Base-by-base conservation (phyloP, 495 filamentous ascomycete genomes). In the Articulospora tetracladia region DNA sequence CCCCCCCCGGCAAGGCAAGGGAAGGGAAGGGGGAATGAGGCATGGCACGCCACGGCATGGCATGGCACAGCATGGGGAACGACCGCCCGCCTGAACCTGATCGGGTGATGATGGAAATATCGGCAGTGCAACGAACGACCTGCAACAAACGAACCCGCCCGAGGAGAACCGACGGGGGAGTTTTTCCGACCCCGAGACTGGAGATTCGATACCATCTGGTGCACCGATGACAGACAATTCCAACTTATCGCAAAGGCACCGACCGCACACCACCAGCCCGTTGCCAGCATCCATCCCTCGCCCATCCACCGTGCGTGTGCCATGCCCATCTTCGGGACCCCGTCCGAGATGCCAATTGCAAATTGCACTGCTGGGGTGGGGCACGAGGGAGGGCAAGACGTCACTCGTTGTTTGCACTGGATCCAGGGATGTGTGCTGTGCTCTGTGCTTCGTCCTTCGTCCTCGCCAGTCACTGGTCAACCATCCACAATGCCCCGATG, bases 361-460 rank as follows among this genome's bases (percentile, higher is more conserved):
- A 32, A 6, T 32, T 44, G 15, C 8, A 44, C 3, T 44, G 3
- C 17, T 12, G 39, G n/a, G 39, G 39, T 44, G 7, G 39, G 39
- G 39, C n/a, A 44, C n/a, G n/a, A n/a, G n/a, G n/a, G 39, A 32
- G 39, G 8, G 10, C 11, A 50, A 30, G 51, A 34, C 55, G 44
- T 49, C 56, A 58, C 55, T 32, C 46, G 20, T n/a, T 57, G 55
- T 48, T 49, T 58, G 55, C 55, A 30, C 55, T 51, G 39, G 15
- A 27, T 28, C 28, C 26, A 58, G 47, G 56, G 56, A 58, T 58
- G 56, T 58, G 51, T 58, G 56, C 47, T 58, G n/a, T n/a, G n/a
- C n/a, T n/a, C n/a, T n/a, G n/a, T n/a, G n/a, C n/a, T n/a, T n/a
- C n/a, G n/a, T 44, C 39, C n/a, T 17, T 3, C 39, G n/a, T 17